Evolutionary conservation across 2,329 filamentous ascomycete species (phyloP).

Genomic region (Trichoderma pleuroti): DNA sequence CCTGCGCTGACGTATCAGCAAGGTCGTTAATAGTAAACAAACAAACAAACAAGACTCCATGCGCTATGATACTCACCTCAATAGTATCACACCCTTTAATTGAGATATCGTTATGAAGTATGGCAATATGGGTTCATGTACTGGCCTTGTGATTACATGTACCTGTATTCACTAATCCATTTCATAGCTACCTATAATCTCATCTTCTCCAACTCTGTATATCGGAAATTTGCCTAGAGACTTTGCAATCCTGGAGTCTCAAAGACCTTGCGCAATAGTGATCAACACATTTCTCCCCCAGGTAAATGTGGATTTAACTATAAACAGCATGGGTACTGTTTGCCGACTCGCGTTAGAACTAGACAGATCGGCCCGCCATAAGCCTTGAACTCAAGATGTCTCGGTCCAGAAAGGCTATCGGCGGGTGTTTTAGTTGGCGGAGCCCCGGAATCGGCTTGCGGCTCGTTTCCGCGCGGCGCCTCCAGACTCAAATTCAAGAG

Average conservation of each 20-base stretch:
- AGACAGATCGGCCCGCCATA: neutral
- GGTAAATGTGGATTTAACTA: neutral
- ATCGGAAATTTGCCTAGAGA: neutral
- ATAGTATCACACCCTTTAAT: neutral
- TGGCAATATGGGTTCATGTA: no score
- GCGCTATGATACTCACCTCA: no score
- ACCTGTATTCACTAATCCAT: neutral
- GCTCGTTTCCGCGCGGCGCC: neutral
- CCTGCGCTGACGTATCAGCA: no score
- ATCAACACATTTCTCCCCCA: neutral
- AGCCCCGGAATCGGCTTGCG: conserved; percentile 2
- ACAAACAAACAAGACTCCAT: no score
- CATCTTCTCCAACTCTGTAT: neutral
- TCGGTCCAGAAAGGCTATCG: conserved; percentile 8
- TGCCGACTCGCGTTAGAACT: neutral
- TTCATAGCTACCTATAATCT: neutral
- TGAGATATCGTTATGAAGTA: neutral
- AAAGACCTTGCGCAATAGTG: neutral
- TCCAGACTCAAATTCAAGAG: neutral
- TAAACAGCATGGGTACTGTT: neutral
- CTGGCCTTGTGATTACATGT: neutral
- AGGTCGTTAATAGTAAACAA: no score
- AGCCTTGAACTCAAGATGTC: neutral
- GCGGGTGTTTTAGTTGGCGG: neutral
- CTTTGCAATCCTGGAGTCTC: neutral